Conservation (phyloP, 2,329 filamentous ascomycete species). For the Nemania abortiva region DNA sequence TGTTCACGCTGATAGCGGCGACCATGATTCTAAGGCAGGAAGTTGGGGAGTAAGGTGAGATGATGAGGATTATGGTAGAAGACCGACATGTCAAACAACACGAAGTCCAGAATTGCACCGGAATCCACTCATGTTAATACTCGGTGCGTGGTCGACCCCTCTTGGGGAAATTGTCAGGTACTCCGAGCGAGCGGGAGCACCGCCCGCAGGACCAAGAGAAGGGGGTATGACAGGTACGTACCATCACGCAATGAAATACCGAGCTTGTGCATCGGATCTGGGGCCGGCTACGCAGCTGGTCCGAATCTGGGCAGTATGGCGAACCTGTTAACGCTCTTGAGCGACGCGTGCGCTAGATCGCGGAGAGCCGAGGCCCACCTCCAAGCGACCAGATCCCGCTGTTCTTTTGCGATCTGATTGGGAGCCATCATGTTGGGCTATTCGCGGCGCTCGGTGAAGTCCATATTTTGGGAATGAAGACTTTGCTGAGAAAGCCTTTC, state of each 20-base stretch:
- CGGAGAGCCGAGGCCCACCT: conserved; percentile 19
- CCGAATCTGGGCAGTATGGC: conserved; percentile 11
- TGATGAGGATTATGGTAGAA: neutral
- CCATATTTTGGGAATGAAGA: neutral
- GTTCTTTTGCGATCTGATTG: conserved; percentile 25
- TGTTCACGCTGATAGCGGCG: conserved; percentile 37
- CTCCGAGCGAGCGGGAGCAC: conserved; percentile 4
- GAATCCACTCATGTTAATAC: conserved; percentile 31
- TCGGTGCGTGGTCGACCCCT: conserved; percentile 20
- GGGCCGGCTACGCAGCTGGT: conserved; percentile 8
- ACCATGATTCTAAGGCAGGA: conserved; percentile 33
- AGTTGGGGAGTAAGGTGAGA: neutral
- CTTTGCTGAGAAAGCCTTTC: neutral
- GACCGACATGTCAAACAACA: conserved; percentile 9
- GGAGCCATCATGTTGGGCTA: conserved; percentile 1
- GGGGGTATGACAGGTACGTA: conserved; percentile 12
- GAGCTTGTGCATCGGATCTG: conserved; percentile 19
- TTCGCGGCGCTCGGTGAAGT: neutral
- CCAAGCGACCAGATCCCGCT: conserved; percentile 29
- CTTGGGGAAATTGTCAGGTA: conserved; percentile 3
- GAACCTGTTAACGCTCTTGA: no score
- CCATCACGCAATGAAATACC: conserved; percentile 28
- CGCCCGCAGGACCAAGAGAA: neutral
- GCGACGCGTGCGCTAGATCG: conserved; percentile 1
- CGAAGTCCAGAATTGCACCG: conserved; percentile 6